These are phyloP conservation scores for Boletus subluridellus DNA, from an alignment of 1,284 basidiomycete species.

Conservation along the genomic window DNA sequence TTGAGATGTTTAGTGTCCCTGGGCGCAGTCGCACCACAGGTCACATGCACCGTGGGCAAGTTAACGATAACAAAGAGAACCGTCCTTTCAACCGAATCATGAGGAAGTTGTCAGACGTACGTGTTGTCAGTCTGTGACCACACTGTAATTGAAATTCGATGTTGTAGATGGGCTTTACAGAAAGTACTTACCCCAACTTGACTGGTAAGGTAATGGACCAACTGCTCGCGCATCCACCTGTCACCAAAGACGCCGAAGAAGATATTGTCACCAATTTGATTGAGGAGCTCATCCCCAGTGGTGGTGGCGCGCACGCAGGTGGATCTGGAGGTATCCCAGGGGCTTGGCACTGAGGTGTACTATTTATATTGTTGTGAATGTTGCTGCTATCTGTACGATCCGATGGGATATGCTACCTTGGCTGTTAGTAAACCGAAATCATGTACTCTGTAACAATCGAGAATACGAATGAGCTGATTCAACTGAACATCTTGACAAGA, in stretches of 20 bases:
- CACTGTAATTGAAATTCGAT: constrained; percentile 12
- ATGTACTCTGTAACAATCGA: not conserved
- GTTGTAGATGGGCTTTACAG: constrained; percentile 68
- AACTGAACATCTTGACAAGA: too few species aligned
- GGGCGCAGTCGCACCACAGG: constrained; percentile 39
- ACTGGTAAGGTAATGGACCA: constrained; percentile 50
- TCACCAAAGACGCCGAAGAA: constrained; percentile 54
- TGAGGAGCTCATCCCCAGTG: constrained; percentile 49
- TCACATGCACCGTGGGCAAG: constrained; percentile 23
- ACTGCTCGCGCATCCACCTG: constrained; percentile 41
- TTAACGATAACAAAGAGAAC: constrained; percentile 33
- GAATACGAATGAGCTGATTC: not conserved
- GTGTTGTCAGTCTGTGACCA: constrained; percentile 16
- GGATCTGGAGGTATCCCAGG: constrained; percentile 38
- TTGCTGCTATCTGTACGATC: constrained; percentile 16
- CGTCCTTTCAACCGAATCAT: constrained; percentile 46
- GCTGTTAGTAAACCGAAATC: not conserved
- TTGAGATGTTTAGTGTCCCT: constrained; percentile 56
- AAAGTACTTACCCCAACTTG: constrained; percentile 51
- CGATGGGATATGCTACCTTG: not conserved
- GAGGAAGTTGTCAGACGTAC: constrained; percentile 47
- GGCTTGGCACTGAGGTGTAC: constrained; percentile 35
- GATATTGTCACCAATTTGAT: constrained; percentile 62
- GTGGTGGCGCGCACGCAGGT: constrained; percentile 7
- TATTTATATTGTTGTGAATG: not conserved